A percentile compares a stretch with the other conserved stretches of the same genome.
Conservation (phyloP, 495 filamentous ascomycete genomes). For the Hypomontagnella monticulosa region DNA sequence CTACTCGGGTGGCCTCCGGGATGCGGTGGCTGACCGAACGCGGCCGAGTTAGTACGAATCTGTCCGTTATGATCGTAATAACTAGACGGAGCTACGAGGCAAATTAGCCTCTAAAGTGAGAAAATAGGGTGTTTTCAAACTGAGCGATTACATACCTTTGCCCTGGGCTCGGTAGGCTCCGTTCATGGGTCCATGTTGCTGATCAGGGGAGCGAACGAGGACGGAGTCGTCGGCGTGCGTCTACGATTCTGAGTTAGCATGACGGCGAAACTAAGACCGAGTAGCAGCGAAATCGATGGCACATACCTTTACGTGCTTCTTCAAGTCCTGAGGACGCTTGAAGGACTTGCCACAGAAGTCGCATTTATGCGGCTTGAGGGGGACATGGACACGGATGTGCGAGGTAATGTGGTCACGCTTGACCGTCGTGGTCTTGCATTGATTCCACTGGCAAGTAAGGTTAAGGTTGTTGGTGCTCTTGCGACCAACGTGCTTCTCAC, state of each 20-base stretch:
- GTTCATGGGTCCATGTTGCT: slow-evolving; percentile 71
- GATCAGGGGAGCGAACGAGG: slow-evolving; percentile 76
- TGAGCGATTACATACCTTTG: slow-evolving; percentile 61
- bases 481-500: slow-evolving; percentile 96
- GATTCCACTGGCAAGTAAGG: slow-evolving; percentile 96
- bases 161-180: slow-evolving; percentile 62
- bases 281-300: background rate
- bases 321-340: slow-evolving; percentile 98
- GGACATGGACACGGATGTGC: slow-evolving; percentile 97
- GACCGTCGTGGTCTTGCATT: slow-evolving; percentile 94
- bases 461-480: slow-evolving; percentile 99
- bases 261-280: background rate
- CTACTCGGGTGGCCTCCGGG: slow-evolving; percentile 59
- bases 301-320: slow-evolving; percentile 93
- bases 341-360: slow-evolving; percentile 99
- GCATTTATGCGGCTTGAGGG: slow-evolving; percentile 97
- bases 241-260: slow-evolving; percentile 39
- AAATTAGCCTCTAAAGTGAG: slow-evolving; percentile 53
- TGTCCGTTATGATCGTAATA: slow-evolving; percentile 69
- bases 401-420: slow-evolving; percentile 99
- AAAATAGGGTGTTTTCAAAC: slow-evolving; percentile 36
- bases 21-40: slow-evolving; percentile 60
- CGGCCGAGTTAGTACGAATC: slow-evolving; percentile 63
- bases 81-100: slow-evolving; percentile 60
- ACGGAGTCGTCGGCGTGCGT: slow-evolving; percentile 99